Conservation (phyloP, 2,329 filamentous ascomycete genomes). For the Penicillium occitanis region DNA sequence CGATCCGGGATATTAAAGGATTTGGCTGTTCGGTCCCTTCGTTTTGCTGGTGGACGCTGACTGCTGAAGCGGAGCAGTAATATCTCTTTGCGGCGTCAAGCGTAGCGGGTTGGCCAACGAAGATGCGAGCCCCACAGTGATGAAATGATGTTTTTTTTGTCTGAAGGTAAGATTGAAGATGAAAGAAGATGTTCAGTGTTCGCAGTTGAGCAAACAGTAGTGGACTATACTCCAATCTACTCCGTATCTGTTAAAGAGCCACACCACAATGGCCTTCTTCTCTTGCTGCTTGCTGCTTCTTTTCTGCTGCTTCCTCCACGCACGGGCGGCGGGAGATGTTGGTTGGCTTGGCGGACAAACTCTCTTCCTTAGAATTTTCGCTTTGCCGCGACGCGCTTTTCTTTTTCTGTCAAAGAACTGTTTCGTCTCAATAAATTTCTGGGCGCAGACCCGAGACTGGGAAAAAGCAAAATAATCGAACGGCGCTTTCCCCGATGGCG, state of each 20-base stretch:
- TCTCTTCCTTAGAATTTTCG: constrained; percentile 4
- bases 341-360: constrained; percentile 12
- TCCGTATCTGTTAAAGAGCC: neutral
- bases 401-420: neutral
- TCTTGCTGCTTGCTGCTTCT: constrained; percentile 2
- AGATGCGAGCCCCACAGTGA: constrained; percentile 21
- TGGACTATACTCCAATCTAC: neutral
- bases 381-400: constrained; percentile 5
- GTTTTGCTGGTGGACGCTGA: constrained; percentile 5
- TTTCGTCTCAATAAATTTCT: neutral
- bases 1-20: constrained; percentile 20
- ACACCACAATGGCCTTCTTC: constrained; percentile 18
- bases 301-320: constrained; percentile 3
- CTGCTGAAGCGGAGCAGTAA: constrained; percentile 21
- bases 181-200: neutral
- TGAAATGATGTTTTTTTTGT: constrained; percentile 18
- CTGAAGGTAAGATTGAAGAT: neutral
- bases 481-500: constrained; percentile 12
- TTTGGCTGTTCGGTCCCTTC: constrained; percentile 12
- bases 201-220: neutral
- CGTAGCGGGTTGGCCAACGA: constrained; percentile 20
- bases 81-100: constrained; percentile 23
- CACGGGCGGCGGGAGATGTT: constrained; percentile 4
- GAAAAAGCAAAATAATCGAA: neutral
- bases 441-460: neutral